Percentiles rank a stretch among this genome's conserved stretches.
phyloP scores from a whole-genome alignment of 108 stramenopile species.

The Epithemia pelagica region DNA sequence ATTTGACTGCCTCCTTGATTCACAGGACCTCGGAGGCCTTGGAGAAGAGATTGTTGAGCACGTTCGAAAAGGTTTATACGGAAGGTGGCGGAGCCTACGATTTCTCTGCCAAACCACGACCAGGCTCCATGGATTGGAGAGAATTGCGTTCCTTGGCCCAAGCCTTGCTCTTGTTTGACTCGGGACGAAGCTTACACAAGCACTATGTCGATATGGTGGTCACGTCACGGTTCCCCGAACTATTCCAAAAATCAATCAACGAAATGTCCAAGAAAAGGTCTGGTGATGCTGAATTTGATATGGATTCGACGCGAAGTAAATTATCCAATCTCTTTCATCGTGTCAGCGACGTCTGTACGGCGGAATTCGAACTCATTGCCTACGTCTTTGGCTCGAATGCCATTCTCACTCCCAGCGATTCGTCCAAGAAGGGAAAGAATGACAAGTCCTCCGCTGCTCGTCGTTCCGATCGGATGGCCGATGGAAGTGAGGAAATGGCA shows the following conservation, averaged over 20 bases:
- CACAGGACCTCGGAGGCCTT: conserved; percentile 56
- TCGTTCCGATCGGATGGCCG: conserved; percentile 23
- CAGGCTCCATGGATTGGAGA: conserved; percentile 63
- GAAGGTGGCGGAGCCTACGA: conserved; percentile 61
- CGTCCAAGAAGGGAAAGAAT: conserved; percentile 3
- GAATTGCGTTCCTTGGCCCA: conserved; percentile 56
- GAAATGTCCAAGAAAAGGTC: background rate
- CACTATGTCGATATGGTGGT: conserved; percentile 73
- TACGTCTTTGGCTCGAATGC: conserved; percentile 54
- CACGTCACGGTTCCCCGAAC: conserved; percentile 67
- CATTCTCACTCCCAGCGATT: background rate
- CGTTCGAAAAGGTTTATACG: conserved; percentile 58
- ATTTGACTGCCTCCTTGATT: conserved; percentile 69
- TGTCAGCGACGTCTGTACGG: conserved; percentile 72
- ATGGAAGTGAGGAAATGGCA: conserved; percentile 55
- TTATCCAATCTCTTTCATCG: conserved; percentile 77
- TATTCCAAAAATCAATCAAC: conserved; percentile 28
- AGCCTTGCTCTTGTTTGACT: conserved; percentile 64
- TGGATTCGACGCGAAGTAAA: conserved; percentile 62
- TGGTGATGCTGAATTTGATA: conserved; percentile 47
- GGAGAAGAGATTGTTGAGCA: conserved; percentile 59
- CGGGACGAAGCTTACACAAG: conserved; percentile 61
- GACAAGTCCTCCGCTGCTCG: background rate
- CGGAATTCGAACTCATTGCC: conserved; percentile 79
- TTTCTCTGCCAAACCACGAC: conserved; percentile 44